Base-by-base conservation (phyloP, 495 filamentous ascomycete species). In the Terfezia claveryi region DNA sequence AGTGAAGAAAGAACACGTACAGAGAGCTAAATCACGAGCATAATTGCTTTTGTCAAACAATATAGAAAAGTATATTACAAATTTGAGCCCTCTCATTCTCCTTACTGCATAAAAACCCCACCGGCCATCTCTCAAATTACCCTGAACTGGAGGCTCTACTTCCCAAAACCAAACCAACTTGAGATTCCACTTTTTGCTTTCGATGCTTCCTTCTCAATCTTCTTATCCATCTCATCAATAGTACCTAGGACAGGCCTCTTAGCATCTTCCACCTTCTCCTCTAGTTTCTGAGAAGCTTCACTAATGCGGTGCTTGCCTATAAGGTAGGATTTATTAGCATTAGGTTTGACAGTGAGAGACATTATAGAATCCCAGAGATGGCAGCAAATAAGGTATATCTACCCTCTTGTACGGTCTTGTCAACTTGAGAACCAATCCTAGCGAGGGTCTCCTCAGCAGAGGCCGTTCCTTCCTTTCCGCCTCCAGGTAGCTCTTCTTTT, bases 101-200 rank as follows among this genome's bases (percentile, higher is more conserved):
- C 20, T 20, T 20, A 20, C 20, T 20, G 20, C 20, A 20, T 20
- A 20, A 20, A n/a, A 20, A 20, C 20, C 27, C 27, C 27, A 5
- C 27, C 1, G 4, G 7, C 27, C 27, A 32, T 32, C 4, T 32
- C 27, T 7, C 27, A 4, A 32, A 4, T 32, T 32, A 32, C 7
- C 4, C 27, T 32, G 1, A 7, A 4, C 27, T 32, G 27, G 7
- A 27, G 27, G 7, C 38, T 56, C 32, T 27, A 41, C 44, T 53
- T 41, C 54, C 80, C 76, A 66, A 76, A 77, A 37, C 83, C 80
- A 58, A 93, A 88, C 87, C 86, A 94, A 54, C 80, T 77, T 32
- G 79, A 80, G 56, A 91, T 68, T 17, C 76, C 76, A 53, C 79
- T 75, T 77, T 92, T 92, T 10, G 85, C 81, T 67, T 89, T 82